phyloP scores from a whole-genome alignment of 73 alveolate species.

The Uronychia binucleata region DNA sequence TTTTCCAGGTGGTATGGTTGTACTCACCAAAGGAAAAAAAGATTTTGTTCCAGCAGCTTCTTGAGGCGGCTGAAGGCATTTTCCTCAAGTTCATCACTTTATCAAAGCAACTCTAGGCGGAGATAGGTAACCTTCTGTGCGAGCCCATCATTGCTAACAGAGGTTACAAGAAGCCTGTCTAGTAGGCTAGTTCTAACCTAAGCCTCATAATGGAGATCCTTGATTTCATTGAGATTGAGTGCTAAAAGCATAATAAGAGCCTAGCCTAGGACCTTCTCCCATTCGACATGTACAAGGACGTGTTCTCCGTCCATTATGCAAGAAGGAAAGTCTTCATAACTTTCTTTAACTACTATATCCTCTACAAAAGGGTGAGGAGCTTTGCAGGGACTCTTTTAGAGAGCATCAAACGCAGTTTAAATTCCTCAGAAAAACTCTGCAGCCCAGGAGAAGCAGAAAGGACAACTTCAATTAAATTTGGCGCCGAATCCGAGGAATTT shows the following conservation, averaged over 20 bases:
- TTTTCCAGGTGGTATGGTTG: background rate
- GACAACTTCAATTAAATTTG: no score
- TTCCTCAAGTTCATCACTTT: background rate
- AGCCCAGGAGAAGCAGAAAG: no score
- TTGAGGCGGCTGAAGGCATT: background rate
- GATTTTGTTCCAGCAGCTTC: background rate
- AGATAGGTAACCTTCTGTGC: background rate
- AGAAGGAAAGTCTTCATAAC: background rate
- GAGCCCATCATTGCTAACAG: background rate
- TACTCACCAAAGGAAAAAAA: background rate
- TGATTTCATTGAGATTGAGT: background rate
- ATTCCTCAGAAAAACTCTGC: no score
- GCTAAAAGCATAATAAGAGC: background rate
- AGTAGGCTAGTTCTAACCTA: background rate
- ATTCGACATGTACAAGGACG: background rate
- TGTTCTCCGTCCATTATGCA: background rate
- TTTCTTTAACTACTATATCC: background rate
- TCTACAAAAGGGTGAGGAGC: background rate
- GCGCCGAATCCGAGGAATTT: no score
- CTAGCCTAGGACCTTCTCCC: background rate
- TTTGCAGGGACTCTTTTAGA: conserved; percentile 1
- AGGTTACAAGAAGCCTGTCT: background rate
- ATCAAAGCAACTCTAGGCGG: background rate
- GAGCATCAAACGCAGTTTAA: background rate
- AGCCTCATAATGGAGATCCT: conserved; percentile 1